Evolutionary conservation across 1,284 basidiomycete species (phyloP).

Genomic region (Polyporus tsugae): DNA sequence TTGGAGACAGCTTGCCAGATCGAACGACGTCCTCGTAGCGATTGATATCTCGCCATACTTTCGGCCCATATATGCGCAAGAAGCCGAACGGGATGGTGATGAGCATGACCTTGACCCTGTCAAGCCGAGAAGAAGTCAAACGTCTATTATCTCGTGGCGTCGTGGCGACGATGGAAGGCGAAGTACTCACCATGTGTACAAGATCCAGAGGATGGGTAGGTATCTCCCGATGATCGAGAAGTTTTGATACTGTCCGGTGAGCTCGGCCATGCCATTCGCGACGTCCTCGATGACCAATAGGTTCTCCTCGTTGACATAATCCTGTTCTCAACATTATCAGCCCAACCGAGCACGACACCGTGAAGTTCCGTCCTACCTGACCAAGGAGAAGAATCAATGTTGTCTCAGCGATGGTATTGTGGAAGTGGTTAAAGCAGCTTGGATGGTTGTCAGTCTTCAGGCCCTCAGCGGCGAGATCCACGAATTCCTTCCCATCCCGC

Average conservation of each 20-base stretch:
- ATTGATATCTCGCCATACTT: slow-evolving; percentile 35
- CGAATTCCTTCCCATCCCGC: slow-evolving; percentile 30
- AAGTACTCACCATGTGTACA: slow-evolving; percentile 39
- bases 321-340: slow-evolving; percentile 28
- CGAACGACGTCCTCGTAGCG: slow-evolving; percentile 30
- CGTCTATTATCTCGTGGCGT: slow-evolving; percentile 18
- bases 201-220: slow-evolving; percentile 39
- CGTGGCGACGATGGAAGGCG: background rate
- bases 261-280: slow-evolving; percentile 44
- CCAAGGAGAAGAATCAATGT: slow-evolving; percentile 45
- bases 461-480: slow-evolving; percentile 26
- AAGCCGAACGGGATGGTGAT: slow-evolving; percentile 36
- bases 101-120: slow-evolving; percentile 37
- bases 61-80: slow-evolving; percentile 33
- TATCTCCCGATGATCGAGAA: slow-evolving; percentile 37
- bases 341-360: background rate
- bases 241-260: slow-evolving; percentile 45
- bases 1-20: slow-evolving; percentile 26
- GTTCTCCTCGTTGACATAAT: slow-evolving; percentile 38
- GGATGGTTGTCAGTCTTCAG: slow-evolving; percentile 25
- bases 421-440: slow-evolving; percentile 33
- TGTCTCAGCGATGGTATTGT: slow-evolving; percentile 39
- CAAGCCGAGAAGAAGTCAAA: slow-evolving; percentile 17
- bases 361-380: slow-evolving; percentile 33
- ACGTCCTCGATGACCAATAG: slow-evolving; percentile 41